Conservation (phyloP, 805 yeast species). For the Allodekkera sacchari region DNA sequence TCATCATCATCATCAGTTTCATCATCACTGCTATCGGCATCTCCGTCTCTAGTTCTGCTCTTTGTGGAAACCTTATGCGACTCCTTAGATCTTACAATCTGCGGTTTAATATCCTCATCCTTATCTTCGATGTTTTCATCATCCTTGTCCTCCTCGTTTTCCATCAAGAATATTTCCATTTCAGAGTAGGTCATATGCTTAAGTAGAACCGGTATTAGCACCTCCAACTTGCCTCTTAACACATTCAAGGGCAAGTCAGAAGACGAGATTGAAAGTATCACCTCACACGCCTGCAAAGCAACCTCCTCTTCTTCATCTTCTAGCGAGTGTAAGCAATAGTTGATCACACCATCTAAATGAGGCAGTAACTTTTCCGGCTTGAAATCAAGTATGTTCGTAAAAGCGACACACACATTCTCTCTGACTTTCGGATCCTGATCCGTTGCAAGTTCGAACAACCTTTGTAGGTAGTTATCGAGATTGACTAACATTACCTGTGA, state of each 20-base stretch:
- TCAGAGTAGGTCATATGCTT: slow-evolving; percentile 84
- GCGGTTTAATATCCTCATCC: slow-evolving; percentile 83
- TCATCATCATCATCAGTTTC: slow-evolving; percentile 66
- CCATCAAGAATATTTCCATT: slow-evolving; percentile 61
- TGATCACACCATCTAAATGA: slow-evolving; percentile 79
- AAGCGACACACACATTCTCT: slow-evolving; percentile 69
- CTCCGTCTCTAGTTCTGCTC: slow-evolving; percentile 9
- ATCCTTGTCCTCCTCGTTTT: slow-evolving; percentile 60
- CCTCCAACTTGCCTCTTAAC: slow-evolving; percentile 48
- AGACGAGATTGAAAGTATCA: slow-evolving; percentile 67
- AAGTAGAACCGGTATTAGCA: slow-evolving; percentile 69
- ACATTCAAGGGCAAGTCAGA: slow-evolving; percentile 47
- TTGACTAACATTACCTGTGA: slow-evolving; percentile 57
- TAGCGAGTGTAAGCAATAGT: slow-evolving; percentile 76
- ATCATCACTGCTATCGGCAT: slow-evolving; percentile 22
- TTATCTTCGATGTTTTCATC: slow-evolving; percentile 73
- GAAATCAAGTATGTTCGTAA: slow-evolving; percentile 60
- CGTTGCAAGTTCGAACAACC: slow-evolving; percentile 48
- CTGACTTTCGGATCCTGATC: slow-evolving; percentile 54
- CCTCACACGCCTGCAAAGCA: slow-evolving; percentile 89
- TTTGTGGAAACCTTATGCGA: slow-evolving; percentile 24
- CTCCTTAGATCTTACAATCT: slow-evolving; percentile 58
- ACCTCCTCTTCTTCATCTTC: slow-evolving; percentile 59
- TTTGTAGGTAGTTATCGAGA: slow-evolving; percentile 56
- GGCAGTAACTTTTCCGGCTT: slow-evolving; percentile 75